Evolutionary conservation across 2,329 filamentous ascomycete species (phyloP), one percentile per base, ranked within the genome.

Genomic region (Arthrobotrys entomopaga): DNA sequence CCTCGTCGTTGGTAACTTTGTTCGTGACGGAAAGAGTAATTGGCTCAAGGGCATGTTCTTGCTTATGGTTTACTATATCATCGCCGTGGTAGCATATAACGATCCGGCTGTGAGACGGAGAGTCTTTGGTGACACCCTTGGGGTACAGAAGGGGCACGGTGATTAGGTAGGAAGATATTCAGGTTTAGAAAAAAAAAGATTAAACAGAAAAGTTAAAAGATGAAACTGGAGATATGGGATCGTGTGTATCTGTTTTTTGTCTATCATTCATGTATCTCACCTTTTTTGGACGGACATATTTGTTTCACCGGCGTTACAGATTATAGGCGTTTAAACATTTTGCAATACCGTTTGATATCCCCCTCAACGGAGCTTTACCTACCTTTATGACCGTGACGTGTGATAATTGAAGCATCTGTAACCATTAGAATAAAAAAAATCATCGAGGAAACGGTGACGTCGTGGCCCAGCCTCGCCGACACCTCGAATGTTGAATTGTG

Each of bases 11-110:
- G 92, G 93, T 0, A 91, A 92, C 76, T 96, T 97, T 82, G 82
- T 97, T 65, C 86, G 92, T 57, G 93, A 97, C 80, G 88, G 91
- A 77, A 94, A 94, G 84, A 92, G 88, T 73, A 96, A 97, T 80
- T 97, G 96, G 79, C 86, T 97, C 3, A 93, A 97, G 81, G 93
- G 93, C 2, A 86, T 88, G 29, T 85, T 97, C 16, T 92, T 92
- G 77, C 87, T 97, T 15, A 85, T 91, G 54, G 65, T 67, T 3
- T 67, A 67, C 65, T 67, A 49, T 46, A 49, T 67, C 2, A 29
- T 67, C 10, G 56, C 54, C 10, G 65, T 67, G 29, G 24, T 43
- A 3, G 65, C 65, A 16, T 67, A 49, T 34, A 52, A 67, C n/a
- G 57, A 59, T 29, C 65, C 65, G 2, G 46, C 59, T 24, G 29